Evolutionary conservation across 1,139 yeast genomes (phyloP).

Genomic region (Hyphopichia wangnamkhiaoensis): DNA sequence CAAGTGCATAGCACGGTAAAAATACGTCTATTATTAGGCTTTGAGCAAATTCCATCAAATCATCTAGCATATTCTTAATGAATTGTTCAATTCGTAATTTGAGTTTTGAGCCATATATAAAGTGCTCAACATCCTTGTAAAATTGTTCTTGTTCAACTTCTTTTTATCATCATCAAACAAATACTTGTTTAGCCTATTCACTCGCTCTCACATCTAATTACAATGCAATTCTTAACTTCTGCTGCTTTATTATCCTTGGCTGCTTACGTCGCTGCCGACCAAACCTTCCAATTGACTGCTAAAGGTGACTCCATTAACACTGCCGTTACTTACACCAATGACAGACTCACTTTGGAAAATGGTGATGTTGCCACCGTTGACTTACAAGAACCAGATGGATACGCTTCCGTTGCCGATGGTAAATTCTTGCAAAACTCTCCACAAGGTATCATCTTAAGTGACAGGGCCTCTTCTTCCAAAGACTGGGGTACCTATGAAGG

Average conservation of each 20-base stretch:
- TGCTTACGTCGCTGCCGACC: constrained; percentile 31
- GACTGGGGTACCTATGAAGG: constrained; percentile 30
- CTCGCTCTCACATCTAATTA: no score
- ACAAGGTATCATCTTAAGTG: constrained; percentile 12
- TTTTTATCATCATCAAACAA: no score
- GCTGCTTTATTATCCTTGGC: constrained; percentile 27
- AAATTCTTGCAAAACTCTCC: constrained; percentile 18
- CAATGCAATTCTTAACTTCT: constrained; percentile 21
- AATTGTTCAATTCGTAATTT: no score
- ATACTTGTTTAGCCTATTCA: no score
- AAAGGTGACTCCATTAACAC: constrained; percentile 23
- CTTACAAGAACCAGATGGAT: constrained; percentile 35
- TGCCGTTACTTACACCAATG: constrained; percentile 20
- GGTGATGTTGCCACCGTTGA: constrained; percentile 20
- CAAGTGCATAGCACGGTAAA: no score
- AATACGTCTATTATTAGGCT: no score
- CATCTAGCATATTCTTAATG: no score
- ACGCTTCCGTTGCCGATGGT: constrained; percentile 19
- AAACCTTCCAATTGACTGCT: constrained; percentile 26
- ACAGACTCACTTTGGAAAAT: constrained; percentile 17
- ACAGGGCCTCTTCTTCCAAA: constrained; percentile 21
- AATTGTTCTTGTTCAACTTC: no score
- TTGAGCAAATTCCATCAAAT: no score
- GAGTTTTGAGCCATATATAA: no score
- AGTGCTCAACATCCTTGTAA: no score